Percentiles rank a stretch among this genome's conserved stretches.
These are phyloP conservation scores for Penicillium fuscoglaucum DNA, from an alignment of 2,329 filamentous ascomycete genomes.

Conservation along the genomic window DNA sequence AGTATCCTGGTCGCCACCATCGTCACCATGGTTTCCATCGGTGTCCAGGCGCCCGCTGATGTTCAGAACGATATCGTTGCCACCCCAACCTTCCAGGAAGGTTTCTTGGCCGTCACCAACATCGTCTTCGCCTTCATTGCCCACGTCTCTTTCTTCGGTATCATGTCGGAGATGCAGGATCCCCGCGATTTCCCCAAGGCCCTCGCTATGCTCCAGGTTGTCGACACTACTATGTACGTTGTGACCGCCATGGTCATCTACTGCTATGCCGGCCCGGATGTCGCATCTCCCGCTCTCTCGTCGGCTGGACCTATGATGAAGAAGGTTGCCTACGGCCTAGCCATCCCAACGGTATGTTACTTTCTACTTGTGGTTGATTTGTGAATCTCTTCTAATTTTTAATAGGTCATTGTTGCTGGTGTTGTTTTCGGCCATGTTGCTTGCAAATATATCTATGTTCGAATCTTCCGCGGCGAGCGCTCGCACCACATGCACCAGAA, in stretches of 20 bases:
- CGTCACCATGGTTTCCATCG: constrained; percentile 65
- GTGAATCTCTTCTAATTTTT: constrained; percentile 31
- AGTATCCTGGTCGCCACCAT: constrained; percentile 63
- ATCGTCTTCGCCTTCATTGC: constrained; percentile 68
- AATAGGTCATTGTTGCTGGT: constrained; percentile 54
- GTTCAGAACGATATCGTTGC: constrained; percentile 38
- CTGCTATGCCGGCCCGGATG: constrained; percentile 60
- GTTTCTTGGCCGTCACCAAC: constrained; percentile 56
- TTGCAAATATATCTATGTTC: constrained; percentile 63
- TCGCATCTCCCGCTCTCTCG: constrained; percentile 65
- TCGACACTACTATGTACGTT: constrained; percentile 63
- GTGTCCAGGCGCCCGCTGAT: constrained; percentile 48
- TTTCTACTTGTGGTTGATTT: too few relatives aligned
- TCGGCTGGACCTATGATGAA: constrained; percentile 57
- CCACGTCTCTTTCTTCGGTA: constrained; percentile 65
- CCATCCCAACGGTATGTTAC: constrained; percentile 56
- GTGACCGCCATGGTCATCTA: constrained; percentile 67
- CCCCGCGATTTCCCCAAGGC: constrained; percentile 61
- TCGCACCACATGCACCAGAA: constrained; percentile 54
- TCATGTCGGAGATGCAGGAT: constrained; percentile 63
- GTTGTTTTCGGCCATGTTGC: constrained; percentile 68
- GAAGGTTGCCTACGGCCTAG: constrained; percentile 66
- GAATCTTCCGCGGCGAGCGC: constrained; percentile 55
- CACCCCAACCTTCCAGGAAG: constrained; percentile 48
- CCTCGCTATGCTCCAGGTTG: constrained; percentile 59